Percentiles rank a stretch among this genome's conserved stretches.
Evolutionary conservation across 805 yeast species (phyloP).

Genomic region (Starmera dryadoides): DNA sequence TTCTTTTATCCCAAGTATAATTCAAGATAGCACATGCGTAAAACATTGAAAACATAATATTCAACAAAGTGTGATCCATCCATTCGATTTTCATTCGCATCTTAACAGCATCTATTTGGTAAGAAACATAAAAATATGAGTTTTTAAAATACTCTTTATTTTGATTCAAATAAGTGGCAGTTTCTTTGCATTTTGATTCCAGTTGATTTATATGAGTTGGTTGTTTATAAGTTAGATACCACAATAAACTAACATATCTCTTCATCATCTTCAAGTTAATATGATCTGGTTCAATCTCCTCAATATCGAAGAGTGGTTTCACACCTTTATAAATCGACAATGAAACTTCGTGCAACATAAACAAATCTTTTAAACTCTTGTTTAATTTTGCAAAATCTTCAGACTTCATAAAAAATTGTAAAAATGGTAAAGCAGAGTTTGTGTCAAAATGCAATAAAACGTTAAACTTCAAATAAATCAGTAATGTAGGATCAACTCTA

Average conservation of each 20-base stretch:
- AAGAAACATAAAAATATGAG: not conserved
- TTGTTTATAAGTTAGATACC: not conserved
- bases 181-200: not conserved
- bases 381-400: not conserved
- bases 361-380: slow-evolving; percentile 2
- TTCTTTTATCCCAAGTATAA: slow-evolving; percentile 15
- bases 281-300: not conserved
- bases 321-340: slow-evolving; percentile 9
- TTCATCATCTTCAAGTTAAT: not conserved
- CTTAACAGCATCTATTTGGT: not conserved
- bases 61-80: slow-evolving; percentile 4
- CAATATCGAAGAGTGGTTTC: not conserved
- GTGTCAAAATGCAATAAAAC: slow-evolving; percentile 6
- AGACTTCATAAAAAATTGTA: slow-evolving; percentile 1
- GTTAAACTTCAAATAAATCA: slow-evolving; percentile 6
- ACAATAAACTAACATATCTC: not conserved
- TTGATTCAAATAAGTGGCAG: not conserved
- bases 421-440: slow-evolving; percentile 5
- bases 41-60: slow-evolving; percentile 3
- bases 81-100: slow-evolving; percentile 1
- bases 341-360: slow-evolving; percentile 8
- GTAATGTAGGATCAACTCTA: not conserved
- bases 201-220: not conserved
- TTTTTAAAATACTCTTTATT: not conserved
- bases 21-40: slow-evolving; percentile 9